Base-by-base conservation (phyloP, 73 alveolate species). In the Paramecium sexaurelia region DNA sequence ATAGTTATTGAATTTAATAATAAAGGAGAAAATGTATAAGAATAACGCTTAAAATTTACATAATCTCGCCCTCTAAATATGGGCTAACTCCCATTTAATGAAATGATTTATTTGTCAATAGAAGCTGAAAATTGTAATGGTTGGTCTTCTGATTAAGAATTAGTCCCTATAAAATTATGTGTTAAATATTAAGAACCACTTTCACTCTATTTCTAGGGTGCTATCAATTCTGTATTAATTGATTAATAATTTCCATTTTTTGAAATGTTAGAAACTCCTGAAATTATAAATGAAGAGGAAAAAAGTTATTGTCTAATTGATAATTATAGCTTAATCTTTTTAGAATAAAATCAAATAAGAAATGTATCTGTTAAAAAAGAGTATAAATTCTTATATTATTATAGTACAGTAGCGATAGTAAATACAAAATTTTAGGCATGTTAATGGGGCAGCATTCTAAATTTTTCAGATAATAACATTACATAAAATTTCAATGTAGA, bases 381-480 rank as follows among this genome's bases (percentile, higher is more conserved):
- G 86, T 71, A 71, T 13, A 15, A 11, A 8, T 19, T n/a, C n/a
- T 36, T 33, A 71, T 71, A 71, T 35, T n/a, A 27, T 0, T 35
- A 11, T 71, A 71, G 86, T 15, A 40, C 43, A 37, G 43, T 29
- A 17, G 68, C 39, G 15, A 2, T 78, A 8, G 90, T 78, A 20
- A 45, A 24, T 78, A 26, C 33, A 13, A 22, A n/a, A 40, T 78
- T 78, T 22, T 17, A 27, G 36, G 90, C 73, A 20, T 78, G 90
- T 78, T 78, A 78, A 43, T 78, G 90, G 90, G 90, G 90, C 13
- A 33, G 29, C 32, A 22, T 78, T n/a, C 19, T 78, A 19, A 78
- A 78, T 1, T 41, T 41, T 10, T 56, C 39, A 10, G 90, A 78
- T 41, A 43, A 41, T 24, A 20, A 1, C 17, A 45, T 61, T 43